Conservation (phyloP, 768 basidiomycete genomes). For the Mycena kentingensis region DNA sequence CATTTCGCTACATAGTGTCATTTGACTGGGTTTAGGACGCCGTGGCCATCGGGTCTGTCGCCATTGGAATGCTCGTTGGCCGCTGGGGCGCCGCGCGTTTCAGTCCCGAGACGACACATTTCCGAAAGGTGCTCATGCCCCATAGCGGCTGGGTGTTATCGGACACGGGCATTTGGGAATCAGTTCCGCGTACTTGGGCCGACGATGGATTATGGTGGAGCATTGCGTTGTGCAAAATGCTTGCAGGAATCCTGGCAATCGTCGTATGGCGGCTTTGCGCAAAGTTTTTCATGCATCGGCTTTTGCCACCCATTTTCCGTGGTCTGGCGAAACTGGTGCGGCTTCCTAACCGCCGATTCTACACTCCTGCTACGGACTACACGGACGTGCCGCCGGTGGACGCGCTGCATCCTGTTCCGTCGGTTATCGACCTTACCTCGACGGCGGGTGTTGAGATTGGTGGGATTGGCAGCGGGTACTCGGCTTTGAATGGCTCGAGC, state of each 20-base stretch:
- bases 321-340: conserved; percentile 63
- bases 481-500: conserved; percentile 27
- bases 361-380: conserved; percentile 91
- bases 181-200: conserved; percentile 37
- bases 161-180: conserved; percentile 33
- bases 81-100: conserved; percentile 61
- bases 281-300: conserved; percentile 70
- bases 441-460: conserved; percentile 47
- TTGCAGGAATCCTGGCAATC: conserved; percentile 72
- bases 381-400: conserved; percentile 56
- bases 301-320: conserved; percentile 86
- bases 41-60: conserved; percentile 86
- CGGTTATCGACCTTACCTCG: conserved; percentile 77
- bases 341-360: conserved; percentile 84
- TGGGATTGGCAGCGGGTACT: conserved; percentile 44
- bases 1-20: conserved; percentile 58
- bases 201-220: conserved; percentile 50
- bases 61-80: conserved; percentile 70
- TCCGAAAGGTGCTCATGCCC: conserved; percentile 49
- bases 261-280: conserved; percentile 88
- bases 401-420: conserved; percentile 74
- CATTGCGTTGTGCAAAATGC: conserved; percentile 49
- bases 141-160: conserved; percentile 51
- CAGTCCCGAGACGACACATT: conserved; percentile 37
- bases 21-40: conserved; percentile 99